These are phyloP conservation scores for Microdochium trichocladiopsis DNA, from an alignment of 2,329 filamentous ascomycete species.

Conservation along the genomic window DNA sequence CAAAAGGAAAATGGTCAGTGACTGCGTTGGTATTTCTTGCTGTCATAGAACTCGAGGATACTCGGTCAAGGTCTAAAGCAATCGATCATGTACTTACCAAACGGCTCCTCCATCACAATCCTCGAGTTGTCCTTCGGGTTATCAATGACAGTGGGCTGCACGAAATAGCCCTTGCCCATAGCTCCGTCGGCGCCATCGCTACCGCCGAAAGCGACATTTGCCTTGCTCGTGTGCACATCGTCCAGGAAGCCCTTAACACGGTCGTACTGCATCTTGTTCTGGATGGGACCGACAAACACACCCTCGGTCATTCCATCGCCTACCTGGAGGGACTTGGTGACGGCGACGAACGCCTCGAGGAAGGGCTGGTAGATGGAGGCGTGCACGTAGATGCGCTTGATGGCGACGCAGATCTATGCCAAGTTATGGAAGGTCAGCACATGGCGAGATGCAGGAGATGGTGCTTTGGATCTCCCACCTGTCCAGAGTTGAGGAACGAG, in stretches of 20 bases:
- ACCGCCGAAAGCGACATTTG: slow-evolving; percentile 8
- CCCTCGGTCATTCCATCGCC: slow-evolving; percentile 1
- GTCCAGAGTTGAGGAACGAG: slow-evolving; percentile 36
- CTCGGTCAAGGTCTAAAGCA: not conserved
- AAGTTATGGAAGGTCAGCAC: not conserved
- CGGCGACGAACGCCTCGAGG: slow-evolving; percentile 32
- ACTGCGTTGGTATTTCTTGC: not conserved
- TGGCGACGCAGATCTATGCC: slow-evolving; percentile 32
- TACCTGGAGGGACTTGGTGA: slow-evolving; percentile 12
- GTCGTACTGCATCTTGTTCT: slow-evolving; percentile 15
- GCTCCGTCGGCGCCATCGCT: not conserved
- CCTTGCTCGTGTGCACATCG: slow-evolving; percentile 10
- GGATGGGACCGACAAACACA: slow-evolving; percentile 11
- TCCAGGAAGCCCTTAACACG: slow-evolving; percentile 13
- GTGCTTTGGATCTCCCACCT: slow-evolving; percentile 13
- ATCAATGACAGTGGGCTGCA: slow-evolving; percentile 11
- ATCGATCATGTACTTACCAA: no score
- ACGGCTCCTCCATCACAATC: slow-evolving; percentile 13
- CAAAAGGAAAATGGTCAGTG: not conserved
- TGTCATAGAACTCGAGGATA: not conserved
- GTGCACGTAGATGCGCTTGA: slow-evolving; percentile 51
- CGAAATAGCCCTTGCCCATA: slow-evolving; percentile 5
- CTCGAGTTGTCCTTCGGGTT: slow-evolving; percentile 14
- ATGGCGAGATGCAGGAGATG: slow-evolving; percentile 32
- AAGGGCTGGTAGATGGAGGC: slow-evolving; percentile 37